Conservation (phyloP, 2,329 filamentous ascomycete genomes). For the Allantophomopsis cytisporea region DNA sequence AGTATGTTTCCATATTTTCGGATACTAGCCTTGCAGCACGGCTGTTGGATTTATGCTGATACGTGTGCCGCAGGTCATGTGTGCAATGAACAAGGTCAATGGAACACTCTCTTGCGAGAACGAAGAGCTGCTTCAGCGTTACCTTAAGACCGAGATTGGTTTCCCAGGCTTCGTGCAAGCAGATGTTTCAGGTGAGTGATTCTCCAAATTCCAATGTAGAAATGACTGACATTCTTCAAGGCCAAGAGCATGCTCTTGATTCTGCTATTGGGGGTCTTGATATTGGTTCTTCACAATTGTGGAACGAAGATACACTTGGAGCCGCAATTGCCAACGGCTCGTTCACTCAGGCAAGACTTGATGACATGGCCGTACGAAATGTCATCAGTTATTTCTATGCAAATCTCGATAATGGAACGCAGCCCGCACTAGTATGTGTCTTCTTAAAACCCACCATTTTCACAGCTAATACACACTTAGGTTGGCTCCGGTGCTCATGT, state of each 20-base stretch:
- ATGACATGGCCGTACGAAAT: constrained; percentile 85
- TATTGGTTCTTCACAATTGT: constrained; percentile 65
- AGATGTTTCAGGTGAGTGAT: constrained; percentile 67
- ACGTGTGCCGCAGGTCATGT: background rate
- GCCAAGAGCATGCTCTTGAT: too few relatives aligned
- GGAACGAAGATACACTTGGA: constrained; percentile 70
- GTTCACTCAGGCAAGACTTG: constrained; percentile 72
- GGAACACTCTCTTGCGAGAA: constrained; percentile 73
- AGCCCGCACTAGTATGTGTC: constrained; percentile 59
- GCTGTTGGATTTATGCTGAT: background rate
- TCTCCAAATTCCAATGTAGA: constrained; percentile 28
- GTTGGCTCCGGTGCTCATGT: constrained; percentile 48
- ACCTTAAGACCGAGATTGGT: constrained; percentile 68
- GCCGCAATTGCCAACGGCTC: constrained; percentile 81
- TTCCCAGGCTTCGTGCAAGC: constrained; percentile 71
- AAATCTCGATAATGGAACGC: constrained; percentile 22
- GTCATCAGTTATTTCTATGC: constrained; percentile 58
- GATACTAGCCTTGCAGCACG: constrained; percentile 41
- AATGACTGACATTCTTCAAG: too few relatives aligned
- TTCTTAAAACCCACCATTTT: constrained; percentile 72
- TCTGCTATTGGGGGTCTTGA: constrained; percentile 62
- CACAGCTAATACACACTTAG: constrained; percentile 53
- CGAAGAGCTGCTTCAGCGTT: constrained; percentile 57
- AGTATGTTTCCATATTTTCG: constrained; percentile 28
- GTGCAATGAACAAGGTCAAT: constrained; percentile 60